Evolutionary conservation across 768 basidiomycete species (phyloP).

Genomic region (Zangia roseola): DNA sequence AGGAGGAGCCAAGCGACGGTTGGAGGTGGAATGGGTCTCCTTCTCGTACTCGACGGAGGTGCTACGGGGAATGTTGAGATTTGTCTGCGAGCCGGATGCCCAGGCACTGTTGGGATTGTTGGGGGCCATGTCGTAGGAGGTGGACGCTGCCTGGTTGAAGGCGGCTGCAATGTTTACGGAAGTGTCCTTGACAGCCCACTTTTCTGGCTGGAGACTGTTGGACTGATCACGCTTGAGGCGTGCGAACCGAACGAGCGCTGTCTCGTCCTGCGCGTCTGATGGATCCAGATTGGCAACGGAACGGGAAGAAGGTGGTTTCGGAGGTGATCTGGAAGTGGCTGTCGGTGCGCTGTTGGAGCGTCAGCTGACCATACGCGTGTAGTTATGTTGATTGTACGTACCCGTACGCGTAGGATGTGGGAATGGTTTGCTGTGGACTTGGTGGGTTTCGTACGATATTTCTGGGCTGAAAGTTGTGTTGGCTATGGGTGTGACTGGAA

Average conservation of each 20-base stretch:
- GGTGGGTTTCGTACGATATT: conserved; percentile 27
- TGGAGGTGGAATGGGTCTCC: conserved; percentile 51
- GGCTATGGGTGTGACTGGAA: conserved; percentile 30
- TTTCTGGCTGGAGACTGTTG: conserved; percentile 51
- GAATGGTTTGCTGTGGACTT: conserved; percentile 41
- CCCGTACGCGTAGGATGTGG: conserved; percentile 73
- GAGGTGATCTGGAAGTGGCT: conserved; percentile 55
- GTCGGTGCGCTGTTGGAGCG: conserved; percentile 50
- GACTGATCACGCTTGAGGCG: conserved; percentile 46
- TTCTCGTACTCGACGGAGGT: conserved; percentile 82
- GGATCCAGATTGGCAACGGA: conserved; percentile 35
- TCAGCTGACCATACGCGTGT: conserved; percentile 16
- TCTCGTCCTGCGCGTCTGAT: conserved; percentile 45
- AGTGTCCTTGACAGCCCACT: conserved; percentile 77
- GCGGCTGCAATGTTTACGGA: conserved; percentile 85
- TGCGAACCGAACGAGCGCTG: conserved; percentile 47
- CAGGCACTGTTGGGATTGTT: conserved; percentile 61
- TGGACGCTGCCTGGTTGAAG: conserved; percentile 65
- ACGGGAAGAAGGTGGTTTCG: conserved; percentile 41
- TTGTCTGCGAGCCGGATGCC: conserved; percentile 57
- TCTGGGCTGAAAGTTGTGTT: conserved; percentile 28
- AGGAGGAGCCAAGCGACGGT: conserved; percentile 63
- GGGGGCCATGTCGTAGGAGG: conserved; percentile 40
- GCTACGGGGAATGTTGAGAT: conserved; percentile 57
- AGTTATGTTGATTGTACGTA: conserved; percentile 33